Evolutionary conservation across 2,329 filamentous ascomycete species (phyloP).

Genomic region (Talaromyces pinophilus): DNA sequence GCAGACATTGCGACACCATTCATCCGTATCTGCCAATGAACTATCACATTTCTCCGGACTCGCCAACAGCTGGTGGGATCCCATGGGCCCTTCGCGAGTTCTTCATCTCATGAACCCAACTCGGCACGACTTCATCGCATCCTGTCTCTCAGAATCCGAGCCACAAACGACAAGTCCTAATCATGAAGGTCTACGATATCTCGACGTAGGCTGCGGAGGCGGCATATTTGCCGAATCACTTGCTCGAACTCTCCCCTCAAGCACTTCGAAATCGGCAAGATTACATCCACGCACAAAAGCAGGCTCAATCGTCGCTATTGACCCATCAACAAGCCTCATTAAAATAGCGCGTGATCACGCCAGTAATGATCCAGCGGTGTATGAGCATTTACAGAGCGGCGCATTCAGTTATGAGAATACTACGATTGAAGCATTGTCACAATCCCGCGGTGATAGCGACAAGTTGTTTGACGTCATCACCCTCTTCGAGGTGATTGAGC

Average conservation of each 20-base stretch:
- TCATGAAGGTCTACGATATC: conserved; percentile 61
- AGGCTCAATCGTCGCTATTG: conserved; percentile 47
- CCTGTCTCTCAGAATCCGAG: conserved; percentile 64
- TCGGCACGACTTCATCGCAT: conserved; percentile 84
- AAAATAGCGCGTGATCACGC: conserved; percentile 74
- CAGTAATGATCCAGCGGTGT: conserved; percentile 68
- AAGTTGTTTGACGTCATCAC: conserved; percentile 72
- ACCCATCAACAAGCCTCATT: conserved; percentile 47
- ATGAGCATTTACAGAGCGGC: conserved; percentile 52
- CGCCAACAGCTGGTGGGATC: conserved; percentile 96
- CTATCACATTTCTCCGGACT: conserved; percentile 93
- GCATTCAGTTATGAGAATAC: conserved; percentile 71
- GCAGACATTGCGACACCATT: conserved; percentile 31
- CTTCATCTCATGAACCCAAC: conserved; percentile 98
- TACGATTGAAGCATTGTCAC: conserved; percentile 69
- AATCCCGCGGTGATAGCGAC: background rate
- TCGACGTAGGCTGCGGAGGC: conserved; percentile 93
- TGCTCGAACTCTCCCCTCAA: conserved; percentile 42
- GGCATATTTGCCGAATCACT: conserved; percentile 86
- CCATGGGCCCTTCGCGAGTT: conserved; percentile 84
- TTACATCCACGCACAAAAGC: conserved; percentile 37
- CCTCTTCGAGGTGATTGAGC: conserved; percentile 93
- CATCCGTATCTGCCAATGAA: conserved; percentile 83
- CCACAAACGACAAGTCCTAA: conserved; percentile 33
- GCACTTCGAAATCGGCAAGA: conserved; percentile 25